These are phyloP conservation scores for Trichoderma polysporum DNA, from an alignment of 2,329 filamentous ascomycete genomes.

Conservation along the genomic window DNA sequence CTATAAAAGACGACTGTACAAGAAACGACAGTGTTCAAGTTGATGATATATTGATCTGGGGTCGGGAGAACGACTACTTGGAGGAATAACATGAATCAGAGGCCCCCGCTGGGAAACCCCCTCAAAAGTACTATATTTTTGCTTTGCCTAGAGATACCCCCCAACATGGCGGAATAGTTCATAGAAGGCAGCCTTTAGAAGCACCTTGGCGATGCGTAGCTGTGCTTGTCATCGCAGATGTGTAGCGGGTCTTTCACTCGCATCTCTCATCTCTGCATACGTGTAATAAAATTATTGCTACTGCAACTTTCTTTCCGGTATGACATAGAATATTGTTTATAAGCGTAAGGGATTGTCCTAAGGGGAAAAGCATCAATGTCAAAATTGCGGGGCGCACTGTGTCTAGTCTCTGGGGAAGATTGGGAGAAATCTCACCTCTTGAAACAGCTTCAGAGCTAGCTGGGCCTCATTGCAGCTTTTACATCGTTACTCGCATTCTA, in stretches of 20 bases:
- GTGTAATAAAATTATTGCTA: neutral
- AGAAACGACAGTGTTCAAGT: neutral
- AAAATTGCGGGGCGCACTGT: slow-evolving; percentile 15
- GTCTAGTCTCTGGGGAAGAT: neutral
- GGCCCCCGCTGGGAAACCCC: neutral
- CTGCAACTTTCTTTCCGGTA: neutral
- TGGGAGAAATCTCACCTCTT: neutral
- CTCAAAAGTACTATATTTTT: neutral
- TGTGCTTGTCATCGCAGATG: neutral
- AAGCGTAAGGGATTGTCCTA: neutral
- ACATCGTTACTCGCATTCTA: neutral
- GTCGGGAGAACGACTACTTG: neutral
- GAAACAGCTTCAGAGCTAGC: neutral
- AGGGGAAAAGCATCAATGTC: too few relatives aligned
- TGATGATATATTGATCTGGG: neutral
- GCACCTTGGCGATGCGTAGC: neutral
- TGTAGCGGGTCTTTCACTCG: neutral
- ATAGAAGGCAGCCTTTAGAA: slow-evolving; percentile 7
- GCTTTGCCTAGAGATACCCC: slow-evolving; percentile 12
- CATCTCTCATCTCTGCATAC: neutral
- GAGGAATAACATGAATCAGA: neutral
- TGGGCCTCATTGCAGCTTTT: neutral
- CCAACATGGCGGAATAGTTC: neutral
- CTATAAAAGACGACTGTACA: neutral
- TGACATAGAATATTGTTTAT: neutral